phyloP scores from a whole-genome alignment of 345 rosid genomes.

The Clarkia xantiana region DNA sequence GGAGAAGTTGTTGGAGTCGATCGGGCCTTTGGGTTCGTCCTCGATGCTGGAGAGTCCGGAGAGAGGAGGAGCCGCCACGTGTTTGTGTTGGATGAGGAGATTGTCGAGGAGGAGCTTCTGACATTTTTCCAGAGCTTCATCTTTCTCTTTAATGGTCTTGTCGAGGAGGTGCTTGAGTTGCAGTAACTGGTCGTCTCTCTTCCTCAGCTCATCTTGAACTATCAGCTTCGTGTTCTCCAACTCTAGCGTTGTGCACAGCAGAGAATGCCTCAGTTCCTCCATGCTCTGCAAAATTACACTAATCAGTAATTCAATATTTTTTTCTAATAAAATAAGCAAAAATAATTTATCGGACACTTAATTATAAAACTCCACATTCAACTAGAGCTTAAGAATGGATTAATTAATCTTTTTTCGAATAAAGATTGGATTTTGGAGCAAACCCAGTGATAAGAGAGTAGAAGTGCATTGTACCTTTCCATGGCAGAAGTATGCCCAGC shows the following conservation, averaged over 20 bases:
- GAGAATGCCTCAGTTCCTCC: constrained; percentile 63
- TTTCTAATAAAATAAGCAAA: no score
- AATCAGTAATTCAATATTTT: no score
- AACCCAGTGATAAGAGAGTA: neutral
- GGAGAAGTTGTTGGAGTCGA: constrained; percentile 24
- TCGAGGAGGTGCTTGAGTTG: constrained; percentile 45
- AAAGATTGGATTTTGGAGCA: neutral
- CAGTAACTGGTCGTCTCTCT: constrained; percentile 54
- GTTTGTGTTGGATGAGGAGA: constrained; percentile 33
- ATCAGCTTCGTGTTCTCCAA: constrained; percentile 55
- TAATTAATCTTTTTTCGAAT: neutral
- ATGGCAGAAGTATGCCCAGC: constrained; percentile 48
- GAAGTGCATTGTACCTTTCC: constrained; percentile 31
- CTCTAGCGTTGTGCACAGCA: constrained; percentile 57
- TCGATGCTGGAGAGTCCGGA: constrained; percentile 89
- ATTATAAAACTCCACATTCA: no score
- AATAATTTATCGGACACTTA: no score
- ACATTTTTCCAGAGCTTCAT: constrained; percentile 52
- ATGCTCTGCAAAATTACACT: constrained; percentile 26
- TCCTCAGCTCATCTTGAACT: constrained; percentile 61
- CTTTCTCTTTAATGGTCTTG: constrained; percentile 47
- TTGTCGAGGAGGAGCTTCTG: constrained; percentile 46
- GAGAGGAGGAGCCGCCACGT: constrained; percentile 23
- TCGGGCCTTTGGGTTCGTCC: constrained; percentile 61
- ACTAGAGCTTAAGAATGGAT: constrained; percentile 2